A percentile compares a stretch with the other conserved stretches of the same genome.
phyloP scores from a whole-genome alignment of 805 yeast genomes.

The Saccharomycopsis fibuligera region DNA sequence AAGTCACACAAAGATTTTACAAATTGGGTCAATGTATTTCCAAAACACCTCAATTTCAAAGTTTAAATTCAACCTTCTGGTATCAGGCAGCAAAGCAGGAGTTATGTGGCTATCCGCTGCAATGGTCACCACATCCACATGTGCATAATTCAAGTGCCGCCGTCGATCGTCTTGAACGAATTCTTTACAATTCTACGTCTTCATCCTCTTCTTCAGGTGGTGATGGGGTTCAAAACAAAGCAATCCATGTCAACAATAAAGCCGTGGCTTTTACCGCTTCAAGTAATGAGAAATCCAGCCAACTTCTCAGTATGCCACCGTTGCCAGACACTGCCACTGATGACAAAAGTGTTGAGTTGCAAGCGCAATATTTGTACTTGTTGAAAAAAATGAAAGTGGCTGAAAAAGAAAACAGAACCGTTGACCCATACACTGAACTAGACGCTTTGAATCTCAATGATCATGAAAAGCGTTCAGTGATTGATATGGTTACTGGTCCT shows the following conservation, averaged over 20 bases:
- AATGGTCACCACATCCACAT: neutral
- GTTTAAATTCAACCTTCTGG: slow-evolving; percentile 17
- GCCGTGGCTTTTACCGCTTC: neutral
- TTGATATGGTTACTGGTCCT: neutral
- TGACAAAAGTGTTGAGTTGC: slow-evolving; percentile 7
- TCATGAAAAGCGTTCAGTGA: neutral
- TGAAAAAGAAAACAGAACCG: neutral
- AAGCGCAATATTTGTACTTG: slow-evolving; percentile 16
- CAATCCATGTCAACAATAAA: neutral
- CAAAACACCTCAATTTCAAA: slow-evolving; percentile 9
- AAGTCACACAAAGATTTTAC: slow-evolving; percentile 6
- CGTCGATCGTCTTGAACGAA: neutral
- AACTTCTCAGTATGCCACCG: neutral
- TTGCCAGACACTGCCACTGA: neutral
- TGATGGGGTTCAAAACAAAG: neutral
- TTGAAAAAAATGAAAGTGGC: slow-evolving; percentile 1
- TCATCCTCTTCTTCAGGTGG: neutral
- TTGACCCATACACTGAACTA: neutral
- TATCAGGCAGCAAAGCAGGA: slow-evolving; percentile 19
- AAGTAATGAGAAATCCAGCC: neutral
- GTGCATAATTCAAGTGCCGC: neutral
- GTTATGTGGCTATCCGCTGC: slow-evolving; percentile 17
- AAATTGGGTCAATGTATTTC: slow-evolving; percentile 18
- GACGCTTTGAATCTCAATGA: neutral
- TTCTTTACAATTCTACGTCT: neutral